Evolutionary conservation across 2,329 filamentous ascomycete genomes (phyloP), one percentile per base, ranked within the genome.

Genomic region (Penicillium sp.): DNA sequence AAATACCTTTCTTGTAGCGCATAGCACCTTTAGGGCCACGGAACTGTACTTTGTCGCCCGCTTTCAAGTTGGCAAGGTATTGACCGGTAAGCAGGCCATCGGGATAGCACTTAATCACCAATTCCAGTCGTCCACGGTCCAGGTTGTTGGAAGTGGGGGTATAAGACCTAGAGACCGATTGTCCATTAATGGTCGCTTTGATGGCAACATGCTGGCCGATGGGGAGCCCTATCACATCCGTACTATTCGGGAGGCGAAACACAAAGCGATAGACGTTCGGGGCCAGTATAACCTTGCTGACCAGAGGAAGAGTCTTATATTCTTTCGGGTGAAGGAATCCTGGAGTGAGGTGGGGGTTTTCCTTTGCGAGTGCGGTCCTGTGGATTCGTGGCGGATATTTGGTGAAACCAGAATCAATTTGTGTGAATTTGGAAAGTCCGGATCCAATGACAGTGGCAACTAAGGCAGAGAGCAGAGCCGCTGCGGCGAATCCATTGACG

Each of bases 171-270:
- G 73, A 68, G 8, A 85, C 76, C 0, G 69, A 61, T 54, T 79
- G 69, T 5, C 77, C 79, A 36, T 79, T 71, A 11, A 84, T 65
- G 1, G 67, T 69, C 2, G 79, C 79, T 50, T 76, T 76, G 53
- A 85, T 80, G 37, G 81, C 75, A 3, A 85, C 75, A 57, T 85
- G 83, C 61, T 85, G 82, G 6, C 83, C 83, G 7, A 79, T 81
- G 0, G 83, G 83, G 8, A 86, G 73, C 1, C 83, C 82, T 2
- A 84, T 74, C 0, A 82, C 71, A 2, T 76, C 74, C 7, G n/a
- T 66, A 61, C 0, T 68, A 59, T 0, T 70, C 71, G 0, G 83
- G 82, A 2, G 85, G 73, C 23, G 73, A 33, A 85, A 83, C 5
- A 73, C 68, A 10, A 82, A 72, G 19, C 74, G 74, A 65, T 77